Percentiles rank a stretch among this genome's conserved stretches.
These are phyloP conservation scores for Parathielavia appendiculata DNA, from an alignment of 495 filamentous ascomycete species.

Conservation along the genomic window DNA sequence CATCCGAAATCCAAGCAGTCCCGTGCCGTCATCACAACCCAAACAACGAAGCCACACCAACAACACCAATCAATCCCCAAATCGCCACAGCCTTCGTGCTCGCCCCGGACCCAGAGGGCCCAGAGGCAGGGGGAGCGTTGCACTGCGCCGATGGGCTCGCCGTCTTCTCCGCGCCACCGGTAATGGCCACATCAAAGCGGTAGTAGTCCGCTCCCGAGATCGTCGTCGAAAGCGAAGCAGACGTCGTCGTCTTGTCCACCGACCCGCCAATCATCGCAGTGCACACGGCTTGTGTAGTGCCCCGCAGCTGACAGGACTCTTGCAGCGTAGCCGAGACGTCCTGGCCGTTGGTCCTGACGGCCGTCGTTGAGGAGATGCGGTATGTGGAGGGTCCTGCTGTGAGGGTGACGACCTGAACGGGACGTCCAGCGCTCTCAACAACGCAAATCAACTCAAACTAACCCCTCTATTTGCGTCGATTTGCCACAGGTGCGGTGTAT, in stretches of 20 bases:
- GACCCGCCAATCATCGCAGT: background rate
- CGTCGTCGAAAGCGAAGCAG: background rate
- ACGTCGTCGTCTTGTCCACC: background rate
- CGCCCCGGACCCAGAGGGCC: background rate
- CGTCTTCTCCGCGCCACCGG: slow-evolving; percentile 12
- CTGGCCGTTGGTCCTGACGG: background rate
- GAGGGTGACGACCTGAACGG: background rate
- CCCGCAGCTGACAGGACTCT: background rate
- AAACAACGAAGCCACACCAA: background rate
- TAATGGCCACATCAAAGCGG: slow-evolving; percentile 2
- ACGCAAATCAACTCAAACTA: no score
- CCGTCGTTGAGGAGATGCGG: background rate
- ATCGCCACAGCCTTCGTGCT: background rate
- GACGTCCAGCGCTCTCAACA: no score
- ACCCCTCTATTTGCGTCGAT: no score
- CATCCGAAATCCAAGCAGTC: no score
- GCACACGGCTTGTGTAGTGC: slow-evolving; percentile 2
- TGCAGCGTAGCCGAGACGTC: background rate
- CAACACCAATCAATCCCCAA: background rate
- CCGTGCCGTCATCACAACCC: background rate
- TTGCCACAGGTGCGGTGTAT: no score
- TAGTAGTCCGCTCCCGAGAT: background rate
- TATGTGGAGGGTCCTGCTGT: background rate
- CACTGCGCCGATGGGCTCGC: slow-evolving; percentile 2
- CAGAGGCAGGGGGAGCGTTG: background rate